A percentile compares a stretch with the other conserved stretches of the same genome.
These are phyloP conservation scores for Pyrus hybrid DNA, from an alignment of 331 rosid genomes.

Conservation along the genomic window DNA sequence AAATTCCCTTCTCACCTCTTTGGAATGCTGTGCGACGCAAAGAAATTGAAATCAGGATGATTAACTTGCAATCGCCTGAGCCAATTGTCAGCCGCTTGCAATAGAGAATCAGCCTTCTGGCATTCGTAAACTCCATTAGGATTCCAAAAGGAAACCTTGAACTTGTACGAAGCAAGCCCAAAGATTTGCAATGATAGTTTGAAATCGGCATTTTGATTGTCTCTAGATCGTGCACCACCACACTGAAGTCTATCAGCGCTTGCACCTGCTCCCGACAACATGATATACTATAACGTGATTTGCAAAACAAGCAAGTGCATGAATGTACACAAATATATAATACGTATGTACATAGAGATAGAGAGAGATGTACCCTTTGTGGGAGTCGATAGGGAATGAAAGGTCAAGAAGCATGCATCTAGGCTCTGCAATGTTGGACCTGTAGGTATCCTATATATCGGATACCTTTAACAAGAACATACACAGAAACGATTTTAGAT, in stretches of 20 bases:
- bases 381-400: slow-evolving; percentile 69
- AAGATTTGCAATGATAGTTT: slow-evolving; percentile 59
- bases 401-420: slow-evolving; percentile 84
- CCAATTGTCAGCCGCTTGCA: slow-evolving; percentile 73
- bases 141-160: slow-evolving; percentile 65
- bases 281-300: neutral
- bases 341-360: neutral
- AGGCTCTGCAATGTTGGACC: slow-evolving; percentile 84
- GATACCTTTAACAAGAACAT: slow-evolving; percentile 56
- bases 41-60: slow-evolving; percentile 78
- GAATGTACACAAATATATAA: neutral
- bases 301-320: neutral
- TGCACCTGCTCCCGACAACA: slow-evolving; percentile 50
- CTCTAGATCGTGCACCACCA: slow-evolving; percentile 35
- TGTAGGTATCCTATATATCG: slow-evolving; percentile 89
- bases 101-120: slow-evolving; percentile 52
- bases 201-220: slow-evolving; percentile 24
- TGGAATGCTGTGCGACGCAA: slow-evolving; percentile 36
- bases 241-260: slow-evolving; percentile 37
- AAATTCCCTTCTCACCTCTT: slow-evolving; percentile 33
- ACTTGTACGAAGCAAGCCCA: slow-evolving; percentile 79
- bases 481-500: slow-evolving; percentile 7
- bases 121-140: slow-evolving; percentile 49
- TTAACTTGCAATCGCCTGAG: slow-evolving; percentile 47
- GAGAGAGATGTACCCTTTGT: slow-evolving; percentile 35